A percentile compares a stretch with the other conserved stretches of the same genome.
These are phyloP conservation scores for Kockovaella imperatae DNA, from an alignment of 768 basidiomycete genomes.

Conservation along the genomic window DNA sequence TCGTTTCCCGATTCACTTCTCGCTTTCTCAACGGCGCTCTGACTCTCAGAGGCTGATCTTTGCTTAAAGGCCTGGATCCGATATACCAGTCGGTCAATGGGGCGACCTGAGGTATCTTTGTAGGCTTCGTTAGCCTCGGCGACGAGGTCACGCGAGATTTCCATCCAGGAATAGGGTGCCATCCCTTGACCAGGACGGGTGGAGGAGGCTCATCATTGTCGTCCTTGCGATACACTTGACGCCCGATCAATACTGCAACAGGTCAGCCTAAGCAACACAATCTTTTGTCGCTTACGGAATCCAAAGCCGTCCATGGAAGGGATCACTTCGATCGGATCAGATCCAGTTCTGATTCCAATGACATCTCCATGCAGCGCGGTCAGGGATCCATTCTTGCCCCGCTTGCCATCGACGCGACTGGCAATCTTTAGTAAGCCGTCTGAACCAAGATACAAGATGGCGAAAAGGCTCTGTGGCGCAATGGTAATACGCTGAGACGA, in stretches of 20 bases:
- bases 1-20: too few species aligned
- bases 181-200: too few species aligned
- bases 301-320: constrained; percentile 30
- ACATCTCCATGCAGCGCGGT: constrained; percentile 38
- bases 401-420: not conserved
- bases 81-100: constrained; percentile 33
- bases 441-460: constrained; percentile 35
- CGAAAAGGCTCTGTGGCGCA: too few species aligned
- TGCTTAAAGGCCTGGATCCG: constrained; percentile 23
- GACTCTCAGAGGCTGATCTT: constrained; percentile 13
- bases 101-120: constrained; percentile 7
- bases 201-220: not conserved
- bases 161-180: too few species aligned
- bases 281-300: constrained; percentile 21
- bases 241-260: constrained; percentile 28
- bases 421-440: constrained; percentile 18
- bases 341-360: constrained; percentile 19
- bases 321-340: constrained; percentile 19
- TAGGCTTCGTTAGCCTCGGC: constrained; percentile 1
- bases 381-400: constrained; percentile 13
- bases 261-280: not conserved
- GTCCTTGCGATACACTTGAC: constrained; percentile 21
- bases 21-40: too few species aligned
- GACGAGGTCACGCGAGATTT: not conserved
- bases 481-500: not conserved